phyloP scores from a whole-genome alignment of 345 rosid species.

The Populus euphratica region DNA sequence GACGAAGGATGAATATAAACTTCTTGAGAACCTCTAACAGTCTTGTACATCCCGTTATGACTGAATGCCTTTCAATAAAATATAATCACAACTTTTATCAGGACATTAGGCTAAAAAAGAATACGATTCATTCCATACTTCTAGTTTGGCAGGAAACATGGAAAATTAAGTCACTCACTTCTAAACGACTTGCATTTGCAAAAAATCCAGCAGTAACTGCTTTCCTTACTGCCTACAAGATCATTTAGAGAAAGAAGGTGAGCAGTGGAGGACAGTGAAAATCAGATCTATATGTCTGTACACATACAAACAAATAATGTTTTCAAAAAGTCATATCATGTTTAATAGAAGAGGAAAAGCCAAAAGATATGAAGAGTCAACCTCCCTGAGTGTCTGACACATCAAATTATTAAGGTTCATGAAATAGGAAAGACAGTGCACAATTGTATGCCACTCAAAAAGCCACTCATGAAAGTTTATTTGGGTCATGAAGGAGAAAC shows the following conservation, averaged over 20 bases:
- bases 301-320: too few relatives aligned
- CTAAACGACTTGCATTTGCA: slow-evolving; percentile 80
- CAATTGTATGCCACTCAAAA: too few relatives aligned
- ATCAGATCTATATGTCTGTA: not conserved
- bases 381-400: too few relatives aligned
- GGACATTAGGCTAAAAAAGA: not conserved
- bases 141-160: not conserved
- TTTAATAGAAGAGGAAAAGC: too few relatives aligned
- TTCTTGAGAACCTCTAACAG: slow-evolving; percentile 83
- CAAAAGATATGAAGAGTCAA: too few relatives aligned
- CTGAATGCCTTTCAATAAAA: slow-evolving; percentile 50
- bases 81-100: slow-evolving; percentile 11
- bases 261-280: not conserved
- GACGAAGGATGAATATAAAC: slow-evolving; percentile 89
- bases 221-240: slow-evolving; percentile 68
- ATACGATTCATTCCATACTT: not conserved
- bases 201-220: slow-evolving; percentile 84
- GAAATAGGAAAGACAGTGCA: too few relatives aligned
- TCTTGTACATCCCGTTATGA: slow-evolving; percentile 77
- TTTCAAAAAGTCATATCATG: too few relatives aligned
- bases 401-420: too few relatives aligned
- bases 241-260: not conserved
- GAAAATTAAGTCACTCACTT: slow-evolving; percentile 43
- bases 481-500: too few relatives aligned
- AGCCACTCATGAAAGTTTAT: too few relatives aligned